Base-by-base conservation (phyloP, 257 asterid genomes). In the Salvia splendens region DNA sequence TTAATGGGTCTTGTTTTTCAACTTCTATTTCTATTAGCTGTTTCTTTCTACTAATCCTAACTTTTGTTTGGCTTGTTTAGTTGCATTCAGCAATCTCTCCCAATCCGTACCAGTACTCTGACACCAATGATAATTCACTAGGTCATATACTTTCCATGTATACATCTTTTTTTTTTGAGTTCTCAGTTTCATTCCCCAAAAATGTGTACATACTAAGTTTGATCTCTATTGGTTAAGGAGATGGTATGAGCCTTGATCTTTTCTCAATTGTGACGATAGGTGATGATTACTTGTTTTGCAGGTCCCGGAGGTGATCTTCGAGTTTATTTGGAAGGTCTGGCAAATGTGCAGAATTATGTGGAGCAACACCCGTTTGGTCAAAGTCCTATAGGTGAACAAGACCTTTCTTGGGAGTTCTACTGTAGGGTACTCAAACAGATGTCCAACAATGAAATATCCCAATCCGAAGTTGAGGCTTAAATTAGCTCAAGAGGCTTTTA, bases 311-410 rank as follows among this genome's bases (percentile, higher is more conserved):
- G 98, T 28, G 80, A 81, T 60, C 80, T 93, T 64, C 85, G 95
- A 66, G 81, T 74, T 40, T 93, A 88, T 79, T 80, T 93, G 80
- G 89, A 88, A 74, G 88, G 82, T 30, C 56, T 93, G 67, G 64
- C 78, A 35, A 73, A 85, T 75, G 84, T 88, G 42, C 88, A 64
- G 78, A 73, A 73, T 51, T 81, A 83, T 63, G 86, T 93, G 8
- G 82, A 81, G 79, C 86, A 82, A 64, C 85, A 90, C 54, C 98
- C 97, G 3, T 86, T 83, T 64, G 98, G 98, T 73, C 96, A 93
- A 78, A 64, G 42, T 52, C 82, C 85, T 67, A 86, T 93, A 61
- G 74, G 69, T 45, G 82, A 85, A 58, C 71, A 73, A 42, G 60
- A 73, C 74, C 3, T 60, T 4, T 51, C 69, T 3, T 93, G 98